Base-by-base conservation (phyloP, 768 basidiomycete genomes). In the Tylopilus vinaceipallidus region DNA sequence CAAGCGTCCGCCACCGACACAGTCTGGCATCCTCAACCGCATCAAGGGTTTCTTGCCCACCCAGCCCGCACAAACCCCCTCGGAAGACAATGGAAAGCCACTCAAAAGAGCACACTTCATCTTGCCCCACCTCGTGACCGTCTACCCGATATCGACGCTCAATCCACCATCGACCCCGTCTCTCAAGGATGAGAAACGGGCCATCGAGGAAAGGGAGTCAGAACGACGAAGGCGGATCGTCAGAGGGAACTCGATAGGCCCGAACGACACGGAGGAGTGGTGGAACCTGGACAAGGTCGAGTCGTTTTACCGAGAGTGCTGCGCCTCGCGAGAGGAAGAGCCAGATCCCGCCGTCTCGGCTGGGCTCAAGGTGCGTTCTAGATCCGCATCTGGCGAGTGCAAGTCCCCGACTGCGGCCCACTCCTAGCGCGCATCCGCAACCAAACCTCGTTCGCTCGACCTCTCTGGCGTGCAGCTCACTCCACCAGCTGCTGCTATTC, bases 281-380 rank as follows among this genome's bases (percentile, higher is more conserved):
- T 98, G 95, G 97, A 81, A 75, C 14, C 71, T 91, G 61, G 85
- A 88, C 52, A 85, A 87, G 65, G 84, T 98, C 46, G 88, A 87
- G 54, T 79, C 82, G 6, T 88, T 95, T 70, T 97, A 95, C 66
- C 78, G 84, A 43, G 90, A 93, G 60, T 93, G 89, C 59, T 91
- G 89, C 64, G 73, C 73, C 19, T 84, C 86, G 9, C 80, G 85
- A 57, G 89, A 92, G 47, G 89, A 91, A 63, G 63, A 71, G 3
- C 82, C 83, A 9, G 82, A 86, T 65, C 73, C 75, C 16, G 79
- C 75, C 1, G 82, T 91, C 34, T 81, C 36, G 19, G 36, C 36
- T 20, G 2, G 20, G 11, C 17, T 38, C 37, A 38, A 23, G 22
- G 36, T 13, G 3, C 6, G 37, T 23, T 38, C 13, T 32, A 19